These are phyloP conservation scores for Wickerhamomyces bisporus DNA, from an alignment of 805 yeast genomes.

Conservation along the genomic window DNA sequence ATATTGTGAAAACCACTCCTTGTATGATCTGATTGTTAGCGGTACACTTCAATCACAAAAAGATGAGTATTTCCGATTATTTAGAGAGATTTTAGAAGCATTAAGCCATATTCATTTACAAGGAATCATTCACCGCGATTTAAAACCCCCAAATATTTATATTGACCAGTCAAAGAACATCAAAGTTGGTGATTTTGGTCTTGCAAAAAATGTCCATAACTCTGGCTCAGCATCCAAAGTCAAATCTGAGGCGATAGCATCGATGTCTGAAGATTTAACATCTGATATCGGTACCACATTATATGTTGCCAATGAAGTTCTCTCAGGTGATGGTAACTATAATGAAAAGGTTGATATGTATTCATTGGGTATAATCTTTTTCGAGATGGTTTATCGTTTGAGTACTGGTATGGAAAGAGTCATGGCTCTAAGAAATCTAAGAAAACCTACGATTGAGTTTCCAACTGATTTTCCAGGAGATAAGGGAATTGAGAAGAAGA, in stretches of 20 bases:
- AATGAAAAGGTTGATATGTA: conserved; percentile 95
- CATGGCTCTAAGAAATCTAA: conserved; percentile 56
- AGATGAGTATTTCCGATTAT: conserved; percentile 84
- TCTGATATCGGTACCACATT: conserved; percentile 92
- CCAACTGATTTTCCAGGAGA: conserved; percentile 61
- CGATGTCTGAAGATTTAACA: conserved; percentile 65
- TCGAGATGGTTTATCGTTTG: conserved; percentile 86
- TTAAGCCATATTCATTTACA: conserved; percentile 86
- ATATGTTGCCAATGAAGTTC: conserved; percentile 87
- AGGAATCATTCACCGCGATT: conserved; percentile 92
- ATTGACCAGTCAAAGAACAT: conserved; percentile 85
- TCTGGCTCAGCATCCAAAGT: conserved; percentile 28
- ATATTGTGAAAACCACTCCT: conserved; percentile 92
- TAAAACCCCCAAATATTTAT: conserved; percentile 93
- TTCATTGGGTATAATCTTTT: conserved; percentile 89
- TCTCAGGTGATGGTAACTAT: conserved; percentile 67
- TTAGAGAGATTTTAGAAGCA: conserved; percentile 86
- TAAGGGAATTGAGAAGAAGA: conserved; percentile 56
- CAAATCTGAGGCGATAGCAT: conserved; percentile 19
- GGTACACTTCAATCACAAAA: conserved; percentile 67
- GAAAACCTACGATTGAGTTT: conserved; percentile 56
- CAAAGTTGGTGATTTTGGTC: conserved; percentile 95
- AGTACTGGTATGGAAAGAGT: conserved; percentile 95
- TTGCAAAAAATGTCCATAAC: conserved; percentile 83
- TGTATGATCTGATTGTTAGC: conserved; percentile 71